Evolutionary conservation across 2,329 filamentous ascomycete genomes (phyloP), one percentile per base, ranked within the genome.

Genomic region (Alternaria viburni): DNA sequence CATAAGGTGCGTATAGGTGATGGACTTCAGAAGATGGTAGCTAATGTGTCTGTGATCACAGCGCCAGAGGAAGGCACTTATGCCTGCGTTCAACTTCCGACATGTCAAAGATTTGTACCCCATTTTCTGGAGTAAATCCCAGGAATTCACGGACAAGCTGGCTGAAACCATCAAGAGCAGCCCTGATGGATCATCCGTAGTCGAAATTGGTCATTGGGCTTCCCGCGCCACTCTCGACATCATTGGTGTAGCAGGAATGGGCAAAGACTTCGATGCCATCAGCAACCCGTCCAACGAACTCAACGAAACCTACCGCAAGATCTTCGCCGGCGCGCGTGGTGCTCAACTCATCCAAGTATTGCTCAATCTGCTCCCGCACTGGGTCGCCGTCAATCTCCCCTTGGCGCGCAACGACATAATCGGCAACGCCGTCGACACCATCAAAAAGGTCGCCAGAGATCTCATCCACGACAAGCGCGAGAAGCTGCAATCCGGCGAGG

Each of bases 381-480:
- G 86, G 83, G 49, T 96, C 8, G 77, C 94, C 9, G 80, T 80
- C 7, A 81, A 77, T 4, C 78, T 97, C 0, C 94, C 95, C 0
- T 69, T 95, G 28, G 85, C 89, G 69, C 87, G 89, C 62, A 97
- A 95, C 79, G 66, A 79, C 44, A 77, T 81, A 43, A 75, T 81
- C 41, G 70, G 74, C 32, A 69, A 74, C 32, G 79, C 79, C 4
- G 68, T 81, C 28, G 62, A 67, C 4, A 79, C 77, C 0, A 79
- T 81, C 66, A 89, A 91, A 49, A 80, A 83, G 21, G 86, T 89
- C 1, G 93, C 92, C 66, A 83, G 85, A 2, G 84, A 90, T 47
- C 84, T 97, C 32, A 90, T 97, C 69, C 81, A 81, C 1, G 83
- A 89, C 65, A 97, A 96, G 83, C 89, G 90, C 72, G 83, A 80